These are phyloP conservation scores for Candida chauliodis DNA, from an alignment of 805 yeast genomes.

Conservation along the genomic window DNA sequence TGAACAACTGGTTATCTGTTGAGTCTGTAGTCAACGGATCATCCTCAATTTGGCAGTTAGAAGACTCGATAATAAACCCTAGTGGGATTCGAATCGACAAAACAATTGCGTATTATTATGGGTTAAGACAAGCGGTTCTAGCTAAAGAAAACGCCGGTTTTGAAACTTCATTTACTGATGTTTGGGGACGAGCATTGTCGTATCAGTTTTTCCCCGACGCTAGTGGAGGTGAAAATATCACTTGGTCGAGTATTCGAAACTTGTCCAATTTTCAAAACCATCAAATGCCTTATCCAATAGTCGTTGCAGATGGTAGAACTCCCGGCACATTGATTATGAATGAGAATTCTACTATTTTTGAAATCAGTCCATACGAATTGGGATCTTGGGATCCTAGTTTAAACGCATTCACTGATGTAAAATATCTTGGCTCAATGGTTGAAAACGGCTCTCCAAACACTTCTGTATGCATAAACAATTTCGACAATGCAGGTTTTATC, in stretches of 20 bases:
- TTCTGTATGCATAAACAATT: slow-evolving; percentile 29
- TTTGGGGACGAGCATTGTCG: slow-evolving; percentile 82
- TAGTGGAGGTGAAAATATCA: slow-evolving; percentile 21
- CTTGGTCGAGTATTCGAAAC: slow-evolving; percentile 34
- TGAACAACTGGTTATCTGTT: slow-evolving; percentile 71
- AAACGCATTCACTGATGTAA: slow-evolving; percentile 34
- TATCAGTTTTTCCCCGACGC: slow-evolving; percentile 83
- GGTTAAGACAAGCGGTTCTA: slow-evolving; percentile 47
- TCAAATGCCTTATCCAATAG: slow-evolving; percentile 40
- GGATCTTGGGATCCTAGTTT: slow-evolving; percentile 40
- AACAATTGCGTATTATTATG: slow-evolving; percentile 45
- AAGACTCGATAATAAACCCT: slow-evolving; percentile 17
- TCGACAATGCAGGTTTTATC: slow-evolving; percentile 38
- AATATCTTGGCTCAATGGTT: slow-evolving; percentile 34
- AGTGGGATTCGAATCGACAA: slow-evolving; percentile 42
- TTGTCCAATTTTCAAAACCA: slow-evolving; percentile 25
- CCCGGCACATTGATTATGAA: slow-evolving; percentile 29
- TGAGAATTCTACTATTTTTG: slow-evolving; percentile 36
- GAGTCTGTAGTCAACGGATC: slow-evolving; percentile 38
- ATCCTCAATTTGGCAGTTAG: slow-evolving; percentile 25
- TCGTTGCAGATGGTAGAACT: slow-evolving; percentile 33
- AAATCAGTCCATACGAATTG: slow-evolving; percentile 40
- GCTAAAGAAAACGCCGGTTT: slow-evolving; percentile 54
- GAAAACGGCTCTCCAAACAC: slow-evolving; percentile 28
- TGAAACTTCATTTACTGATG: slow-evolving; percentile 64